A percentile compares a stretch with the other conserved stretches of the same genome.
Evolutionary conservation across 371 early-diverging fungal genomes (phyloP).

Genomic region (Syncephalastrum sp.): DNA sequence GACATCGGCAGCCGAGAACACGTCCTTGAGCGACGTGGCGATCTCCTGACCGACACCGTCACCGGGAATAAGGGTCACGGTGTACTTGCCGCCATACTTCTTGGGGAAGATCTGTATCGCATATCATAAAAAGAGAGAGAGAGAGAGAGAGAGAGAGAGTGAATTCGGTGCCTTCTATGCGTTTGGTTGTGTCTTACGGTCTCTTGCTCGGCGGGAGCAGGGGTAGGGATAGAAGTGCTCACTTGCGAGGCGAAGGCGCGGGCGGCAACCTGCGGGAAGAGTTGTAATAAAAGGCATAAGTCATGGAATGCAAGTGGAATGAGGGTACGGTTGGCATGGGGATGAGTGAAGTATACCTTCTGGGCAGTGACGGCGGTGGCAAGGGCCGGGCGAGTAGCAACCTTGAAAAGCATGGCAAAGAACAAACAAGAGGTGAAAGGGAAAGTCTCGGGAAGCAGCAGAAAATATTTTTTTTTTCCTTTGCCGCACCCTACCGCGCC

Average conservation of each 20-base stretch:
- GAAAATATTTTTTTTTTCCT: background rate
- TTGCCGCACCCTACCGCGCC: background rate
- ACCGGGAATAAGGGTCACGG: slow-evolving; percentile 96
- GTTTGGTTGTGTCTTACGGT: slow-evolving; percentile 22
- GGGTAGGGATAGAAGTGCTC: slow-evolving; percentile 37
- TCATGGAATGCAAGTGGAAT: no score
- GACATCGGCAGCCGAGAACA: slow-evolving; percentile 90
- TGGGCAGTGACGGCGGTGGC: slow-evolving; percentile 16
- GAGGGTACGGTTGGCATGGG: background rate
- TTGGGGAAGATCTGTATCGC: slow-evolving; percentile 35
- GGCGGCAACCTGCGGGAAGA: slow-evolving; percentile 16
- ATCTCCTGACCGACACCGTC: slow-evolving; percentile 97
- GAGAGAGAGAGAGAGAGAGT: no score
- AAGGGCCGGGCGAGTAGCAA: slow-evolving; percentile 22
- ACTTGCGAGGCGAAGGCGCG: slow-evolving; percentile 43
- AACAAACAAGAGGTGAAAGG: slow-evolving; percentile 8
- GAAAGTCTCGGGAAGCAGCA: slow-evolving; percentile 10
- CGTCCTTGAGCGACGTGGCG: slow-evolving; percentile 85
- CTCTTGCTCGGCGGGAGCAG: slow-evolving; percentile 48
- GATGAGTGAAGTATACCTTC: slow-evolving; percentile 14
- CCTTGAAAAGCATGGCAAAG: slow-evolving; percentile 30
- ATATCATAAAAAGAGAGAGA: no score
- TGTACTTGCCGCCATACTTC: slow-evolving; percentile 74
- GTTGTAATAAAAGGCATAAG: background rate
- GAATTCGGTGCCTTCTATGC: no score